Base-by-base conservation (phyloP, 73 alveolate species). In the Paramecium octaurelia region DNA sequence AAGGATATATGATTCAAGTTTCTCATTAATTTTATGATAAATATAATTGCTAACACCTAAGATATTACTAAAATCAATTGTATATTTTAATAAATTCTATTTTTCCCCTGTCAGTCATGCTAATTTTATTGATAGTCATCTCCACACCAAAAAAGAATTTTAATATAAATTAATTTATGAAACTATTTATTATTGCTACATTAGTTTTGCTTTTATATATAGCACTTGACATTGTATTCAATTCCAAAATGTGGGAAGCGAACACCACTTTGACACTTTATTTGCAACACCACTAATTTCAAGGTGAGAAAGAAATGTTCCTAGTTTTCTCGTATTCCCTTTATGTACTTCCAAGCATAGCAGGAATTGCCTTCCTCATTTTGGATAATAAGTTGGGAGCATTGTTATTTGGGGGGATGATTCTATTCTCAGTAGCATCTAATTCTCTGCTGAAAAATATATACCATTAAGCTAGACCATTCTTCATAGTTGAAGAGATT, bases 381-480 rank as follows among this genome's bases (percentile, higher is more conserved):
- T 24, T 46, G 34, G 48, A 80, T 24, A 23, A 80, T 14, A 80
- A 80, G 46, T 23, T 80, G 3, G 73, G 57, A n/a, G 43, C 75
- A 80, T 80, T 80, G 48, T 35, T 80, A 24, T 80, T 44, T 80
- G 91, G 91, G 0, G 34, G 46, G 8, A 27, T 80, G 57, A 48
- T 80, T 6, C 42, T 89, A 36, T 38, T 71, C 12, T 23, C 85
- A 24, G 58, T 88, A 20, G 48, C 80, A 16, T 59, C 77, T 44
- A 77, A 70, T 89, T 71, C 84, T 6, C 24, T 71, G 23, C 46
- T 89, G 21, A 89, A 89, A 70, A 27, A 58, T 5, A 71, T 89
- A n/a, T 89, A 89, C 46, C 94, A 89, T 89, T 64, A 89, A 27
- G 92, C 94, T 11, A 77, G 94, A 58, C 94, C 94, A 70, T 89